These are phyloP conservation scores for Pleurotus sapidus DNA, from an alignment of 768 basidiomycete species.

Conservation along the genomic window DNA sequence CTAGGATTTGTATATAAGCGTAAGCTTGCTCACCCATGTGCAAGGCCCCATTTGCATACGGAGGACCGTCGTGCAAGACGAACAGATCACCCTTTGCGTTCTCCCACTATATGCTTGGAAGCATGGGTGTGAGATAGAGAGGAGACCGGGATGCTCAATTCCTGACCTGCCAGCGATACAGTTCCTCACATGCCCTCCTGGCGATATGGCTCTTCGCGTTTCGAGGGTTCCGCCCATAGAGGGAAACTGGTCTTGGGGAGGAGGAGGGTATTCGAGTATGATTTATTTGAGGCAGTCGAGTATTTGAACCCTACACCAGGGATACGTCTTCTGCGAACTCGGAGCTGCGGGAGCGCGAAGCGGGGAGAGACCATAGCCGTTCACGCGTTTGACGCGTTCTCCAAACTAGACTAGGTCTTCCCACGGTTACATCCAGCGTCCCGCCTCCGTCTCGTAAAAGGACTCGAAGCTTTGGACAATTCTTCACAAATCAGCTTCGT, in stretches of 20 bases:
- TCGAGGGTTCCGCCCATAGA: constrained; percentile 63
- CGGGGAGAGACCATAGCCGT: neutral
- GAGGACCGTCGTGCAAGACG: constrained; percentile 93
- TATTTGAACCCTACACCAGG: neutral
- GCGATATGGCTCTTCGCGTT: constrained; percentile 56
- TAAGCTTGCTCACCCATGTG: constrained; percentile 72
- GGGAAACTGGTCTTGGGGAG: constrained; percentile 84
- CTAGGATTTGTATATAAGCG: neutral
- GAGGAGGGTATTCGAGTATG: constrained; percentile 58
- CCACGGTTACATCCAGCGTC: no score
- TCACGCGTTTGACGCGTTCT: neutral
- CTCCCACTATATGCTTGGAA: constrained; percentile 44
- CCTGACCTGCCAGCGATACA: constrained; percentile 80
- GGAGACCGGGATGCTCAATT: neutral
- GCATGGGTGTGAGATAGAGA: constrained; percentile 4
- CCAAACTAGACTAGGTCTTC: no score
- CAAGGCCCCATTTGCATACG: constrained; percentile 94
- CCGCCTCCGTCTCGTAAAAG: no score
- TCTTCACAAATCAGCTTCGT: no score
- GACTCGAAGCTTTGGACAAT: no score
- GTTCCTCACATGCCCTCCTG: constrained; percentile 62
- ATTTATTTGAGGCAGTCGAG: constrained; percentile 25
- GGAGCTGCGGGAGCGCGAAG: neutral
- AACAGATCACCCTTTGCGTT: constrained; percentile 69
- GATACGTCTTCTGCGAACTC: neutral